These are phyloP conservation scores for Akanthomyces muscarius DNA, from an alignment of 2,329 filamentous ascomycete genomes.

Conservation along the genomic window DNA sequence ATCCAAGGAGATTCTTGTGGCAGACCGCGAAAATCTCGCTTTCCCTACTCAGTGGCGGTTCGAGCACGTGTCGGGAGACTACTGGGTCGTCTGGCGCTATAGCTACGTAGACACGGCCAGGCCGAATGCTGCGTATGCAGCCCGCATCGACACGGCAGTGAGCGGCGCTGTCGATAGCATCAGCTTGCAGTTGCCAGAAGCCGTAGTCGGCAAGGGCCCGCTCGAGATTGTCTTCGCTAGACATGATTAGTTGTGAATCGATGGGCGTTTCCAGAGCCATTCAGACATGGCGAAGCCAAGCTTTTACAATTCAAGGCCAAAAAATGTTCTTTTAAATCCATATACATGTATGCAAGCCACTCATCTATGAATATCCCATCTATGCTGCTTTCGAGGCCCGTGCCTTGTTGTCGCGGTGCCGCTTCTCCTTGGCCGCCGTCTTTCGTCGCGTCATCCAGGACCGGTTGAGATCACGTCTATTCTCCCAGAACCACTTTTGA, in stretches of 20 bases:
- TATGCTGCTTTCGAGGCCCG: slow-evolving; percentile 41
- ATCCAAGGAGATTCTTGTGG: slow-evolving; percentile 23
- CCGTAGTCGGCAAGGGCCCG: not conserved
- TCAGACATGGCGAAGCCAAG: not conserved
- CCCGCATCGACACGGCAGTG: not conserved
- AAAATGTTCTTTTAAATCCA: not conserved
- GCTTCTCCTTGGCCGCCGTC: slow-evolving; percentile 60
- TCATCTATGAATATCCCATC: slow-evolving; percentile 16
- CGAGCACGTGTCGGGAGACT: slow-evolving; percentile 27
- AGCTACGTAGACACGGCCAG: not conserved
- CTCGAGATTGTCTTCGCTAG: slow-evolving; percentile 3
- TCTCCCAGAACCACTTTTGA: slow-evolving; percentile 65
- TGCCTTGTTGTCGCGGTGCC: slow-evolving; percentile 61
- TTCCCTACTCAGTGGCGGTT: slow-evolving; percentile 24
- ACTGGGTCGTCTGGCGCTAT: slow-evolving; percentile 26
- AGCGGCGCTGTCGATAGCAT: slow-evolving; percentile 2
- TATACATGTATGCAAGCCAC: slow-evolving; percentile 4
- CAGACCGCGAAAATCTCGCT: slow-evolving; percentile 23
- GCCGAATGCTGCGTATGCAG: slow-evolving; percentile 1
- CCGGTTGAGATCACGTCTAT: slow-evolving; percentile 59
- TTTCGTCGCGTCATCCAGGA: slow-evolving; percentile 64
- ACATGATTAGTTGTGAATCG: not conserved
- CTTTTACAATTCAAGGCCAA: not conserved
- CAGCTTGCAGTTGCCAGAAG: not conserved
- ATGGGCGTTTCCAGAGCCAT: too few relatives aligned